Percentiles rank a stretch among this genome's conserved stretches.
Evolutionary conservation across 306 rosid genomes (phyloP).

Genomic region (Gillenia trifoliata): DNA sequence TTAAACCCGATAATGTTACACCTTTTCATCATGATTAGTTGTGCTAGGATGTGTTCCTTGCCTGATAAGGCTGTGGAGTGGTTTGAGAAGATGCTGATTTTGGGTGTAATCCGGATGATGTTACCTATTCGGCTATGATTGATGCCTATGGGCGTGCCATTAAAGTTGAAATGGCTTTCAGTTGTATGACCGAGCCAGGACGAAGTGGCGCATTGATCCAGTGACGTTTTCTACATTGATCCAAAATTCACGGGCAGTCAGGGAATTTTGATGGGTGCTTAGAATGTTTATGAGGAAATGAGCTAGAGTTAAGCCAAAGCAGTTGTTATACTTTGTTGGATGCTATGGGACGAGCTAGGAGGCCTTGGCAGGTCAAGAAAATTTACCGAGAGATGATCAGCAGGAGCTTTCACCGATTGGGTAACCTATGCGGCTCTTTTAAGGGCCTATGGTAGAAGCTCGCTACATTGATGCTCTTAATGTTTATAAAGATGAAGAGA

Average conservation of each 20-base stretch:
- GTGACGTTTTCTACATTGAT: conserved; percentile 60
- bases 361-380: conserved; percentile 61
- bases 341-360: conserved; percentile 68
- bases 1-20: conserved; percentile 61
- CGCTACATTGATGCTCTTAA: conserved; percentile 57
- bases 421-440: conserved; percentile 68
- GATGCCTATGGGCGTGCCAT: conserved; percentile 67
- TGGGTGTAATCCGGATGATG: conserved; percentile 51
- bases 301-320: conserved; percentile 53
- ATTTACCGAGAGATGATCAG: conserved; percentile 64
- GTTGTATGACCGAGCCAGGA: conserved; percentile 67
- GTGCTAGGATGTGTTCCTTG: conserved; percentile 48
- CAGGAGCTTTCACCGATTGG: conserved; percentile 54
- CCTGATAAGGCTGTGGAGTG: conserved; percentile 67
- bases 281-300: conserved; percentile 77
- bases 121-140: conserved; percentile 54
- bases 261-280: conserved; percentile 79
- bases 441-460: conserved; percentile 59
- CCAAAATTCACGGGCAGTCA: conserved; percentile 51
- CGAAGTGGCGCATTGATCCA: conserved; percentile 64
- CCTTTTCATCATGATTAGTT: conserved; percentile 68
- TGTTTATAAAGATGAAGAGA: conserved; percentile 72
- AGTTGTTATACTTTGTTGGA: conserved; percentile 52
- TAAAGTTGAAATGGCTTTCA: conserved; percentile 60
- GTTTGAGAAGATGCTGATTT: conserved; percentile 77